Evolutionary conservation across 2,329 filamentous ascomycete species (phyloP).

Genomic region (Neodidymelliopsis sp.): DNA sequence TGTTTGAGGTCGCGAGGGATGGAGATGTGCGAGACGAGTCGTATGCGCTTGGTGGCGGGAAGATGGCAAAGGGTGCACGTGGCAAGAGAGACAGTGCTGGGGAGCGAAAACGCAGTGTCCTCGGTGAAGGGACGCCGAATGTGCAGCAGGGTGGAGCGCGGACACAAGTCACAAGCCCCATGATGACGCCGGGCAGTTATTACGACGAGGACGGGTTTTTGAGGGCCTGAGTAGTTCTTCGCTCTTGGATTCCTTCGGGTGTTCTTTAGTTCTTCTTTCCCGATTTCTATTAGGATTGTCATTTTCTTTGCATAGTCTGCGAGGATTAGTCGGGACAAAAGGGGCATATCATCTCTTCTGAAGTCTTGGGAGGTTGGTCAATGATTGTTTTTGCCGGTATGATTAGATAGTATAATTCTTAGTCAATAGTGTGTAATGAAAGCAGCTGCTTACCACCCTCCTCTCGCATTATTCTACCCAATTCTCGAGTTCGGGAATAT

Average conservation of each 20-base stretch:
- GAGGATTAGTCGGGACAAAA: no score
- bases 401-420: conserved; percentile 13
- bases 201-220: conserved; percentile 47
- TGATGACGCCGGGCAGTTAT: conserved; percentile 40
- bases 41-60: background rate
- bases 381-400: background rate
- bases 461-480: no score
- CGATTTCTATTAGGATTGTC: no score
- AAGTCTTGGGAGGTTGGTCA: background rate
- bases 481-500: no score
- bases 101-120: conserved; percentile 29
- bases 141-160: conserved; percentile 20
- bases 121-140: conserved; percentile 34
- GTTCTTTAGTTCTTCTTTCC: background rate
- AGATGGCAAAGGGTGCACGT: background rate
- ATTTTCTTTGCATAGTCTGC: no score
- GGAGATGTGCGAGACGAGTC: no score
- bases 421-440: conserved; percentile 17
- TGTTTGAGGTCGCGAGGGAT: conserved; percentile 2
- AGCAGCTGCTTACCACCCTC: no score
- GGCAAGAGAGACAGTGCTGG: conserved; percentile 2
- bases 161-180: conserved; percentile 28
- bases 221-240: conserved; percentile 11
- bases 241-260: background rate
- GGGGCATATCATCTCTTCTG: background rate